Base-by-base conservation (phyloP, 306 rosid genomes). In the Corylus avellana region DNA sequence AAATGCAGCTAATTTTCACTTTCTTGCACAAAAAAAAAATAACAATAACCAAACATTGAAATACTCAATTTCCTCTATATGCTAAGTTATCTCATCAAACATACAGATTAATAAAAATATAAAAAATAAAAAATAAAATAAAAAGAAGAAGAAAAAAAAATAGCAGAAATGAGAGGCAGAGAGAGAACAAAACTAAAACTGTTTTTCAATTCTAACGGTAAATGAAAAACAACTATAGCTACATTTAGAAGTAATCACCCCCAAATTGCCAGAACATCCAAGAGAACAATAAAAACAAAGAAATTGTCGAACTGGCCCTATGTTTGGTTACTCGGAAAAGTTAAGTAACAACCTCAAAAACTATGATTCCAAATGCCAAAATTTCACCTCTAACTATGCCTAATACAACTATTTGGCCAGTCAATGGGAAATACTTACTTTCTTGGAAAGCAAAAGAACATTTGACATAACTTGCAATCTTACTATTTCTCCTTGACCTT, bases 361-460 rank as follows among this genome's bases (percentile, higher is more conserved):
- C 46, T 42, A 42, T 42, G 46, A 42, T 42, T 42, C 46, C 46
- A 42, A 42, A 42, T 42, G 46, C 46, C 5, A 6, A 42, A 42
- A 42, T 0, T 39, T 42, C 8, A 42, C 46, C 46, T 42, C 46
- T 42, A 42, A 42, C 46, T 42, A 42, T 42, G 46, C 74, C 39
- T 73, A 82, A 74, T 76, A 27, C 8, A 77, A 16, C 4, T 58
- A 56, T 47, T 64, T 13, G 18, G 16, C 50, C 8, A 62, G 13
- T 13, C 37, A 42, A 42, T 42, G 46, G 46, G 8, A 42, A 42
- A 42, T 42, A 12, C 69, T 29, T 14, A n/a, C 75, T 47, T 18
- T 57, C 57, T 16, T 6, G 71, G 20, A 77, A 76, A 54, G 35
- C 57, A 82, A 77, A 18, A n/a, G 50, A n/a, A 54, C 59, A 47